A percentile compares a stretch with the other conserved stretches of the same genome.
These are phyloP conservation scores for Adansonia madagascariensis DNA, from an alignment of 441 rosid genomes.

Conservation along the genomic window DNA sequence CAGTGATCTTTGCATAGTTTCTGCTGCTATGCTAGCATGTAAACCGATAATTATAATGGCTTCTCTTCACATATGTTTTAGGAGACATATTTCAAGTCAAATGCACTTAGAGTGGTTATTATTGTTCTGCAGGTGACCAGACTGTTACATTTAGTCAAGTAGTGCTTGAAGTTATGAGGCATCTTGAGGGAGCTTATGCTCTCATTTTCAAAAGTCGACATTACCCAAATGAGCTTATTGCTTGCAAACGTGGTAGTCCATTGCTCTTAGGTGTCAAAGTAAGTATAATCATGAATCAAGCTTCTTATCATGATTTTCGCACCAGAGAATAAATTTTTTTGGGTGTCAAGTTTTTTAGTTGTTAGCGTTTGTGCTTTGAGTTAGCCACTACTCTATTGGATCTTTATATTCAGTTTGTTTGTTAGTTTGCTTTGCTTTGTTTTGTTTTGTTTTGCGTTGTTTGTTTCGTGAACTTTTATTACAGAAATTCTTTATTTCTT, in stretches of 20 bases:
- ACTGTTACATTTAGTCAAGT: constrained; percentile 83
- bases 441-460: neutral
- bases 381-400: neutral
- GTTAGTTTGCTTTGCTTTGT: neutral
- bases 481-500: neutral
- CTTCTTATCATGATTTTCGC: constrained; percentile 4
- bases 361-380: neutral
- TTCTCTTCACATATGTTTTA: neutral
- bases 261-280: constrained; percentile 95
- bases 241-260: constrained; percentile 98
- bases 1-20: neutral
- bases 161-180: constrained; percentile 94
- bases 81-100: neutral
- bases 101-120: neutral
- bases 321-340: neutral
- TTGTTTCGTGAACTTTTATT: neutral
- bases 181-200: constrained; percentile 99
- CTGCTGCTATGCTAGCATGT: constrained; percentile 14
- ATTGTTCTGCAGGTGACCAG: constrained; percentile 60
- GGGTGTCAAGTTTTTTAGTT: neutral
- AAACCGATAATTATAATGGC: neutral
- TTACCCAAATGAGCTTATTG: constrained; percentile 93
- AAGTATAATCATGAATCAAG: constrained; percentile 35
- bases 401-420: neutral
- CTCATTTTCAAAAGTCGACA: constrained; percentile 91